Conservation (phyloP, 1,284 basidiomycete species). For the Ceratobasidium sp. region DNA sequence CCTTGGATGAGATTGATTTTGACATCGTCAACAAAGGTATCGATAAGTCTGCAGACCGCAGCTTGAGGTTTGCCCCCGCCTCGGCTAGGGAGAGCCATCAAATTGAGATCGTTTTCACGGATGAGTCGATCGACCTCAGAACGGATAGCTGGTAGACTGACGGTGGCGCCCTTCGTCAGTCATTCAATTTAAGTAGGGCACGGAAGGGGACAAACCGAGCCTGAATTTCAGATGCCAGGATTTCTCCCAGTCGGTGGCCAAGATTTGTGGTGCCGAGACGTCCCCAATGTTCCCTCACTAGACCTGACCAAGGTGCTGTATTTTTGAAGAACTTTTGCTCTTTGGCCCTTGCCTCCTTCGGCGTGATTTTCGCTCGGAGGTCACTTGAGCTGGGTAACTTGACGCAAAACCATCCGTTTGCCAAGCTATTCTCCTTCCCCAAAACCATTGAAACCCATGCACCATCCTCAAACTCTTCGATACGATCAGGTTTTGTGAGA, state of each 20-base stretch:
- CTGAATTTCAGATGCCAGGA: slow-evolving; percentile 70
- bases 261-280: slow-evolving; percentile 70
- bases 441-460: slow-evolving; percentile 71
- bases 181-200: neutral
- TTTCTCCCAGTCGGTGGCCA: slow-evolving; percentile 66
- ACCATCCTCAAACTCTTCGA: slow-evolving; percentile 71
- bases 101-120: slow-evolving; percentile 19
- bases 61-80: slow-evolving; percentile 15
- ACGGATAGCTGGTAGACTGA: slow-evolving; percentile 31
- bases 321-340: slow-evolving; percentile 78
- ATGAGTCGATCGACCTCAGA: slow-evolving; percentile 28
- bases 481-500: slow-evolving; percentile 85
- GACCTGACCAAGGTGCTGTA: slow-evolving; percentile 67
- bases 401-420: slow-evolving; percentile 79
- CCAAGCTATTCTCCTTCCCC: slow-evolving; percentile 68
- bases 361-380: slow-evolving; percentile 60
- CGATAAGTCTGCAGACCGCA: slow-evolving; percentile 28
- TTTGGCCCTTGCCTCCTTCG: slow-evolving; percentile 68
- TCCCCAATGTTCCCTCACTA: slow-evolving; percentile 65
- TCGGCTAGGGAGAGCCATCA: slow-evolving; percentile 3
- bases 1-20: slow-evolving; percentile 33
- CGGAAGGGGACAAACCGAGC: slow-evolving; percentile 3
- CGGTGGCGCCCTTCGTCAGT: neutral
- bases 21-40: slow-evolving; percentile 27
- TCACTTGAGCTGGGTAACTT: slow-evolving; percentile 74